A percentile compares a stretch with the other conserved stretches of the same genome.
These are phyloP conservation scores for slime mould (Dictyostelium discoideum) DNA, from an alignment of 78 protist species.

Conservation along the genomic window DNA sequence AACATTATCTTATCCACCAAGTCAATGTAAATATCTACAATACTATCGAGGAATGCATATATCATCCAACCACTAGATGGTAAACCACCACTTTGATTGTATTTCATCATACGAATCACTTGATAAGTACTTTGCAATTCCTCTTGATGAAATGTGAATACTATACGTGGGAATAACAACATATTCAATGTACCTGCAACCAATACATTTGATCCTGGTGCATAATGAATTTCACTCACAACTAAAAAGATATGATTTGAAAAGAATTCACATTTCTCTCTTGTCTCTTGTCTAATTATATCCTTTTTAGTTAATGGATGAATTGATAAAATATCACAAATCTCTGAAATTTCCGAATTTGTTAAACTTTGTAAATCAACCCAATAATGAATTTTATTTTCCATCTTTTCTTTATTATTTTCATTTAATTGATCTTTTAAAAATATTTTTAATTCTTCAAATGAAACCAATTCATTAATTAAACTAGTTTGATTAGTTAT, in stretches of 20 bases:
- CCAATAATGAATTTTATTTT: conserved; percentile 42
- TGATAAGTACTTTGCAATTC: conserved; percentile 20
- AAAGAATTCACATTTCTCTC: conserved; percentile 76
- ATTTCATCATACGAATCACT: conserved; percentile 64
- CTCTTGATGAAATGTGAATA: conserved; percentile 29
- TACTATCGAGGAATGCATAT: conserved; percentile 46
- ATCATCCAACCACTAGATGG: conserved; percentile 63
- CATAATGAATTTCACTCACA: conserved; percentile 63
- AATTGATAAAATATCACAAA: conserved; percentile 17
- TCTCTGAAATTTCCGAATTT: conserved; percentile 5
- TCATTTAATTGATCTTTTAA: conserved; percentile 20
- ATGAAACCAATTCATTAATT: not conserved
- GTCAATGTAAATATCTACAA: conserved; percentile 55
- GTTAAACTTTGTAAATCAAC: conserved; percentile 43
- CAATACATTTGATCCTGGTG: conserved; percentile 38
- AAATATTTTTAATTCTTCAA: conserved; percentile 16
- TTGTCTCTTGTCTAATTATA: conserved; percentile 61
- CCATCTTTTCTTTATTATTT: not conserved
- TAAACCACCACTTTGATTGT: conserved; percentile 21
- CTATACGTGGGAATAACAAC: conserved; percentile 20
- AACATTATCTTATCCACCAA: conserved; percentile 66
- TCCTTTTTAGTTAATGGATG: conserved; percentile 67
- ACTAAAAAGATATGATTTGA: conserved; percentile 58
- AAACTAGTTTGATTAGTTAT: conserved; percentile 13
- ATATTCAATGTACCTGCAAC: conserved; percentile 29